Evolutionary conservation across 257 asterid genomes (phyloP).

Genomic region (Lavandula angustifolia): DNA sequence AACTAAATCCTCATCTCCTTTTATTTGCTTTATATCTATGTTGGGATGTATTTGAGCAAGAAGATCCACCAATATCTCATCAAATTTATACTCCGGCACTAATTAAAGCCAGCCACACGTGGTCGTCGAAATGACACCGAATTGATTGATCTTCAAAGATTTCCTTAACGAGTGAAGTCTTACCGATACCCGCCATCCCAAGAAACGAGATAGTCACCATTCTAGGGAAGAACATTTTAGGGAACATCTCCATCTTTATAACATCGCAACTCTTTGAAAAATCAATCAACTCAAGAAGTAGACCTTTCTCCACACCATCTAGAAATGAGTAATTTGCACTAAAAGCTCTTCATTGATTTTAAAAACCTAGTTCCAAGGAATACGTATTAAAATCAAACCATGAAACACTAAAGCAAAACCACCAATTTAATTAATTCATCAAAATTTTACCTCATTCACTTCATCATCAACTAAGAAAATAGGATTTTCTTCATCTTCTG

Average conservation of each 20-base stretch:
- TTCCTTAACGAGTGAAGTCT: conserved; percentile 1
- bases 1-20: neutral
- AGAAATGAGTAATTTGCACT: neutral
- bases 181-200: conserved; percentile 20
- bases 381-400: no score
- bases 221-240: neutral
- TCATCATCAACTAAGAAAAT: conserved; percentile 14
- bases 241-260: neutral
- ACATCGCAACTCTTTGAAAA: neutral
- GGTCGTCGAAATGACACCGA: neutral
- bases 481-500: neutral
- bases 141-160: neutral
- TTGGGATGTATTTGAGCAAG: neutral
- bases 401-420: no score
- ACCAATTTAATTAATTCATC: no score
- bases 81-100: neutral
- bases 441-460: neutral
- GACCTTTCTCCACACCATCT: neutral
- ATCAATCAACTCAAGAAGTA: neutral
- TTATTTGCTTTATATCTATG: neutral
- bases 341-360: neutral
- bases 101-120: neutral
- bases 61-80: neutral
- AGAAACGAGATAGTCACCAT: neutral
- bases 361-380: no score